Evolutionary conservation across 2,329 filamentous ascomycete species (phyloP).

Genomic region (Ustilaginoidea virens): DNA sequence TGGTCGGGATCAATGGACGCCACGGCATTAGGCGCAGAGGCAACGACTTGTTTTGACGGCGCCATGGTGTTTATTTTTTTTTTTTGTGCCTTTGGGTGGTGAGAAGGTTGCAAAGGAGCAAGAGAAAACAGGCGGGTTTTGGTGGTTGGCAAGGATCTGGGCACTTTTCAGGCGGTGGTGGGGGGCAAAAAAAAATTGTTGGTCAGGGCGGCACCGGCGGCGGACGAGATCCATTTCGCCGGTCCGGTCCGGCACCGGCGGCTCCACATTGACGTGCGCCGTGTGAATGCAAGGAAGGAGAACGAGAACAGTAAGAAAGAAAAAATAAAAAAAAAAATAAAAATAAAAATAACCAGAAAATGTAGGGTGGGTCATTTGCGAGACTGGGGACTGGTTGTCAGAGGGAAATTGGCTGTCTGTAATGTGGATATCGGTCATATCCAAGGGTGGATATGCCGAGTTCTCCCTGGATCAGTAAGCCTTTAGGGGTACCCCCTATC

Average conservation of each 20-base stretch:
- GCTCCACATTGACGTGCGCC: conserved; percentile 2
- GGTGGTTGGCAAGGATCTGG: not conserved
- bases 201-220: too few relatives aligned
- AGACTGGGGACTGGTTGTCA: too few relatives aligned
- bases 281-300: too few relatives aligned
- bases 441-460: too few relatives aligned
- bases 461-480: too few relatives aligned
- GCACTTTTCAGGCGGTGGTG: conserved; percentile 14
- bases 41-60: conserved; percentile 24
- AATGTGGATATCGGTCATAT: too few relatives aligned
- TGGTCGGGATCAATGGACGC: conserved; percentile 25
- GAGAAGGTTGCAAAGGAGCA: too few relatives aligned
- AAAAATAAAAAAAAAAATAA: not conserved
- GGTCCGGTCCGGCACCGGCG: conserved; percentile 3
- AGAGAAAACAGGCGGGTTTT: too few relatives aligned
- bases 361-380: too few relatives aligned
- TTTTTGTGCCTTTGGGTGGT: conserved; percentile 4
- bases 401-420: too few relatives aligned
- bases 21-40: conserved; percentile 15
- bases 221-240: not conserved
- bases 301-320: not conserved
- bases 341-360: too few relatives aligned
- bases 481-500: too few relatives aligned
- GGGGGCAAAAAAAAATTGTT: conserved; percentile 5
- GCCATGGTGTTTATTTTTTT: conserved; percentile 17